Base-by-base conservation (phyloP, 495 filamentous ascomycete species). In the Darksidea phi region DNA sequence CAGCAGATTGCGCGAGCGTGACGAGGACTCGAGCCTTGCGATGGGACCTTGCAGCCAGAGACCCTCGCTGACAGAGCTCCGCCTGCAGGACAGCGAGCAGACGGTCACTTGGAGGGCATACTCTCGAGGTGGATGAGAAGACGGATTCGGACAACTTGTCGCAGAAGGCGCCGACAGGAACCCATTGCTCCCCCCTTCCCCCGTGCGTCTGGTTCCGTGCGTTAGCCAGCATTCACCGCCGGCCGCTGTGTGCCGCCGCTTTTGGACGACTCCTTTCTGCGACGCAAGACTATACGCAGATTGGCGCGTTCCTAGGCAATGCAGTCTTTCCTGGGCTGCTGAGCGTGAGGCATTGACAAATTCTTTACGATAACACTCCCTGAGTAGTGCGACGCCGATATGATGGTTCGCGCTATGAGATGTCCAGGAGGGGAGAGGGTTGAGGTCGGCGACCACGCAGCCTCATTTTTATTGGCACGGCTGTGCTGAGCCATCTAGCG, bases 391-490 rank as follows among this genome's bases (percentile, higher is more conserved):
- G 18, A 6, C 41, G 5, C 18, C 41, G 18, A 43, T 15, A 15
- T 26, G 37, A 18, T 38, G 20, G 47, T 49, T 25, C 47, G 18
- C 28, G 47, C 24, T 34, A 50, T 37, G n/a, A 20, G 55, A 46
- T 32, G 17, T 1, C 21, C 21, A 43, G n/a, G 41, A 32, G n/a
- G n/a, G n/a, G n/a, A n/a, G 15, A 41, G 15, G 18, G 11, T 24
- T 20, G 41, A 43, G 41, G 59, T 62, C 59, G 59, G 50, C 59
- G 59, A 55, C 59, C 59, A 41, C 28, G 26, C 49, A 48, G 59
- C 59, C 50, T 62, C 56, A 59, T 21, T 32, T 57, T 59, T 59
- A 59, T 45, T 59, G 56, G 56, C 49, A 49, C 37, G 36, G 38
- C 23, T 37, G 8, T 54, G 20, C 28, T 20, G 15, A 36, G 41